Evolutionary conservation across 768 basidiomycete species (phyloP).

Genomic region (Phylloporus sp.): DNA sequence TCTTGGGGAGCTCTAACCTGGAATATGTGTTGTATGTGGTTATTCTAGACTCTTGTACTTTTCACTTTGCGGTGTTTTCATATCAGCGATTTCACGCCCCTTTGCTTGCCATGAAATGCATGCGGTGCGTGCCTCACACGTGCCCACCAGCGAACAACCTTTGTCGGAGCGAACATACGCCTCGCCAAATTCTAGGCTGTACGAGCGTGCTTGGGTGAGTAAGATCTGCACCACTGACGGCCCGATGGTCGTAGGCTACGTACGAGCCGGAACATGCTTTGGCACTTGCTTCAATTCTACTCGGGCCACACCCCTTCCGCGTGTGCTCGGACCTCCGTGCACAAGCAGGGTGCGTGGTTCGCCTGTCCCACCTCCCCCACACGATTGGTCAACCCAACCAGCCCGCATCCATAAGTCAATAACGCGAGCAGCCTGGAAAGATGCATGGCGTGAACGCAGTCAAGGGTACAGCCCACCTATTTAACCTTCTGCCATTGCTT

Average conservation of each 20-base stretch:
- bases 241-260: slow-evolving; percentile 6
- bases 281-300: slow-evolving; percentile 15
- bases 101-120: slow-evolving; percentile 22
- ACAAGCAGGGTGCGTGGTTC: slow-evolving; percentile 22
- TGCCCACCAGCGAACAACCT: slow-evolving; percentile 9
- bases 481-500: slow-evolving; percentile 30
- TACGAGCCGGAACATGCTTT: slow-evolving; percentile 2
- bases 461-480: slow-evolving; percentile 36
- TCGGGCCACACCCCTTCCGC: slow-evolving; percentile 24
- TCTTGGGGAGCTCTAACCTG: slow-evolving; percentile 59
- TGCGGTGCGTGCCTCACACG: slow-evolving; percentile 24
- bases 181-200: slow-evolving; percentile 7
- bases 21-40: slow-evolving; percentile 29
- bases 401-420: slow-evolving; percentile 31
- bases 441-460: slow-evolving; percentile 43
- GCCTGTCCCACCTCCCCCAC: slow-evolving; percentile 20
- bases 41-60: slow-evolving; percentile 17
- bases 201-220: slow-evolving; percentile 14
- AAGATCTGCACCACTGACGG: slow-evolving; percentile 8
- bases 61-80: slow-evolving; percentile 33
- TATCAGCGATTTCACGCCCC: slow-evolving; percentile 26
- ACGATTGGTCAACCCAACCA: slow-evolving; percentile 24
- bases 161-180: neutral
- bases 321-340: slow-evolving; percentile 24
- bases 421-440: slow-evolving; percentile 21